These are phyloP conservation scores for Magnaporthiopsis rhizophila DNA, from an alignment of 2,329 filamentous ascomycete genomes.

Conservation along the genomic window DNA sequence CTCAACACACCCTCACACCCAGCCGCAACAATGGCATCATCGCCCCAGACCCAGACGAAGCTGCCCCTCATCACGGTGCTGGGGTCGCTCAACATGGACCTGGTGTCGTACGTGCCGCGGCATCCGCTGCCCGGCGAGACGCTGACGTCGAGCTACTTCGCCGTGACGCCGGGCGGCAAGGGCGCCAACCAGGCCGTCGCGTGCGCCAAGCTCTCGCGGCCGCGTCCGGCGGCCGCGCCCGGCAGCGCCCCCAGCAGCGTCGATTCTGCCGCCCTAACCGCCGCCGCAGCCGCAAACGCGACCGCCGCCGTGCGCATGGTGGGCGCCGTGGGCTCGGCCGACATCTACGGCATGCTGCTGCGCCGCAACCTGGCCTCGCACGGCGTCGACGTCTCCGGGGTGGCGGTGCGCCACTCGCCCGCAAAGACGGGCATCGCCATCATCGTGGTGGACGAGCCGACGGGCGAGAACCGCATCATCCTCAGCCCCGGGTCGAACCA, in stretches of 20 bases:
- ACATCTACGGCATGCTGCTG: constrained; percentile 57
- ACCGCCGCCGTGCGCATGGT: constrained; percentile 56
- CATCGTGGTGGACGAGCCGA: constrained; percentile 58
- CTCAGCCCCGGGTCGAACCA: constrained; percentile 66
- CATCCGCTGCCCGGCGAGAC: constrained; percentile 83
- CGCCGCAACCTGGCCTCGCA: constrained; percentile 48
- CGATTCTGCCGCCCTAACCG: constrained; percentile 16
- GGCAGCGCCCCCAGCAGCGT: too few relatives aligned
- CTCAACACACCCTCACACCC: too few relatives aligned
- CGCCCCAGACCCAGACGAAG: constrained; percentile 13
- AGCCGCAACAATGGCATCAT: background rate
- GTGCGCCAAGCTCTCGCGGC: constrained; percentile 69
- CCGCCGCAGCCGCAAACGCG: constrained; percentile 10
- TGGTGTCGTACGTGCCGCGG: constrained; percentile 79
- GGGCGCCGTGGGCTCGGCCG: constrained; percentile 59
- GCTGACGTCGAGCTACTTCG: constrained; percentile 69
- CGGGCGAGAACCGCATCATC: constrained; percentile 70
- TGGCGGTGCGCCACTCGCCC: constrained; percentile 32
- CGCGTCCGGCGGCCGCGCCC: too few relatives aligned
- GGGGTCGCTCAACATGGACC: constrained; percentile 90
- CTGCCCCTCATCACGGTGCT: constrained; percentile 64
- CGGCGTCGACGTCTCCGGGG: constrained; percentile 52
- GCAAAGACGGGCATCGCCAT: constrained; percentile 64
- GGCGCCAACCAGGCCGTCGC: constrained; percentile 94
- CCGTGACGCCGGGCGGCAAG: constrained; percentile 81